A percentile compares a stretch with the other conserved stretches of the same genome.
Conservation (phyloP, 2,329 filamentous ascomycete genomes). For the Volutella citrinella region DNA sequence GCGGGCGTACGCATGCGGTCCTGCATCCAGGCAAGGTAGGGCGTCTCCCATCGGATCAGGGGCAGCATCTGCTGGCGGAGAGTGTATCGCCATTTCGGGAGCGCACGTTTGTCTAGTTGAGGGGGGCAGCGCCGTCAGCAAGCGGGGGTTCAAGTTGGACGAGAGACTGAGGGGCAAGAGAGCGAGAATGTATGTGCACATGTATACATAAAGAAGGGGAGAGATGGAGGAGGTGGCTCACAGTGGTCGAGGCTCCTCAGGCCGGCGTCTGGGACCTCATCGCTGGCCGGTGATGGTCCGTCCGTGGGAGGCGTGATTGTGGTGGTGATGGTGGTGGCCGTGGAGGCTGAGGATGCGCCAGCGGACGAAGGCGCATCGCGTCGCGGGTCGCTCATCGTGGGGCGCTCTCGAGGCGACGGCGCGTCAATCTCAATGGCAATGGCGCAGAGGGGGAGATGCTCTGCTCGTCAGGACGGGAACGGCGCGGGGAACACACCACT, state of each 20-base stretch:
- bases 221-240: constrained; percentile 35
- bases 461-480: too few species aligned
- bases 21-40: constrained; percentile 86
- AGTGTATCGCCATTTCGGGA: constrained; percentile 85
- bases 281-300: constrained; percentile 16
- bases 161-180: too few species aligned
- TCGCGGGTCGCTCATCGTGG: constrained; percentile 32
- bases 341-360: constrained; percentile 1
- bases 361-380: constrained; percentile 29
- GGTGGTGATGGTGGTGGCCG: constrained; percentile 7
- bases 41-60: constrained; percentile 90
- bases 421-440: too few species aligned
- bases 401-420: constrained; percentile 9
- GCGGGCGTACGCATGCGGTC: constrained; percentile 73
- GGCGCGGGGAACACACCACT: too few species aligned
- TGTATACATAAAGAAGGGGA: background rate
- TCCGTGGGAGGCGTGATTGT: constrained; percentile 8
- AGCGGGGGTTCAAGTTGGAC: constrained; percentile 4
- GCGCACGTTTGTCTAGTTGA: constrained; percentile 73
- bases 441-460: too few species aligned
- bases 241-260: constrained; percentile 78
- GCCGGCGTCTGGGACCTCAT: constrained; percentile 61
- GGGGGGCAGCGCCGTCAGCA: constrained; percentile 8
- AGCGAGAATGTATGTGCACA: too few species aligned
- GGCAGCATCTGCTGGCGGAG: constrained; percentile 80